phyloP scores from a whole-genome alignment of 495 filamentous ascomycete species.

The Diplogelasinospora grovesii region DNA sequence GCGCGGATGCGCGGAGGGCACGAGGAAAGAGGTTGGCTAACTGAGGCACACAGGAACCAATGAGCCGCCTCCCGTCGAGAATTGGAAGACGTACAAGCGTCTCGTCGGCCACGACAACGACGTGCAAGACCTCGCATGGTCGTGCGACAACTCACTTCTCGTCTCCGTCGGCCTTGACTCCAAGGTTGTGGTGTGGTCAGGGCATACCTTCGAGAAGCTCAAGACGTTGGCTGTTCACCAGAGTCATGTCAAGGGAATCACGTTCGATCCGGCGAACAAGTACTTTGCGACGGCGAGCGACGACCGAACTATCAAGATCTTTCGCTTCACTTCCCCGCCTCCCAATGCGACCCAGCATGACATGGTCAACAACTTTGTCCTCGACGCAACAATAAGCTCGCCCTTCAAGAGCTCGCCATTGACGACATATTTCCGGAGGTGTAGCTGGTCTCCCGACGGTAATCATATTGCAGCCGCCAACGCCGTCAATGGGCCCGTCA shows the following conservation, averaged over 20 bases:
- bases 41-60: slow-evolving; percentile 59
- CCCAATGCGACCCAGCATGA: slow-evolving; percentile 93
- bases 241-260: slow-evolving; percentile 97
- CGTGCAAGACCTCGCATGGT: slow-evolving; percentile 97
- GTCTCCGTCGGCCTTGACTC: slow-evolving; percentile 96
- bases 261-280: slow-evolving; percentile 97
- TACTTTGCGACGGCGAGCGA: slow-evolving; percentile 98
- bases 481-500: slow-evolving; percentile 93
- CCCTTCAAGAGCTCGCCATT: slow-evolving; percentile 86
- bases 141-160: slow-evolving; percentile 87
- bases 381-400: slow-evolving; percentile 75
- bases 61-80: slow-evolving; percentile 87
- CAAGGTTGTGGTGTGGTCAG: slow-evolving; percentile 96
- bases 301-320: slow-evolving; percentile 93
- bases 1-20: not conserved
- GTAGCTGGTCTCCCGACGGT: slow-evolving; percentile 95
- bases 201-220: slow-evolving; percentile 94
- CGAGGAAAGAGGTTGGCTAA: slow-evolving; percentile 14
- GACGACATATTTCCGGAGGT: slow-evolving; percentile 93
- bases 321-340: slow-evolving; percentile 82
- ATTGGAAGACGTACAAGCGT: slow-evolving; percentile 89
- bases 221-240: slow-evolving; percentile 87
- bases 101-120: slow-evolving; percentile 97
- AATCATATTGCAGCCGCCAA: slow-evolving; percentile 96
- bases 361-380: slow-evolving; percentile 87